These are phyloP conservation scores for Oryza australiensis DNA, from an alignment of 176 grass and related monocot genomes.

Conservation along the genomic window DNA sequence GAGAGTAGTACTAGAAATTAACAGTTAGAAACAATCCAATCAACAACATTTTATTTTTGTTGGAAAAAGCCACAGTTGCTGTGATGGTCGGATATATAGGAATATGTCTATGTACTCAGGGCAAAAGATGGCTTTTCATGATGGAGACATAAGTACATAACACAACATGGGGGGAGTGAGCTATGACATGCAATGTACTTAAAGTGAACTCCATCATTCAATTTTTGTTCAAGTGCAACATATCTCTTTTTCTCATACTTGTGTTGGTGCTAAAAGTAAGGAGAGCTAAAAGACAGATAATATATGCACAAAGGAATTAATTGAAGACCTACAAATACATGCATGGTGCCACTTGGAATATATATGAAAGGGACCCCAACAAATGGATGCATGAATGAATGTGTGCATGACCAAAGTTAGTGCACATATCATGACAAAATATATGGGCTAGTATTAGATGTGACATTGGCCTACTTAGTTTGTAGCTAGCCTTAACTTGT, in stretches of 20 bases:
- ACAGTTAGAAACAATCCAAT: background rate
- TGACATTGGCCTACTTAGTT: constrained; percentile 38
- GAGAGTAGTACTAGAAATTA: background rate
- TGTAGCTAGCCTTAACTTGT: constrained; percentile 13
- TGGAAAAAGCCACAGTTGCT: background rate
- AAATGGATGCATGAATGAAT: background rate
- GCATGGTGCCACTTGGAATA: constrained; percentile 29
- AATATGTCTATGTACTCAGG: background rate
- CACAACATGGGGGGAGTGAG: background rate
- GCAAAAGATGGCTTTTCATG: constrained; percentile 13
- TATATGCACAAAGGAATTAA: background rate
- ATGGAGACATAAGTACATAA: constrained; percentile 35
- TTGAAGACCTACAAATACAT: constrained; percentile 9
- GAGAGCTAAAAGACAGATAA: constrained; percentile 1
- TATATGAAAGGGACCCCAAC: constrained; percentile 23
- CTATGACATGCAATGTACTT: background rate
- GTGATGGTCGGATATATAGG: background rate
- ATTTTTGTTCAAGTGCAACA: background rate
- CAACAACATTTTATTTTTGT: background rate
- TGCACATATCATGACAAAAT: constrained; percentile 6
- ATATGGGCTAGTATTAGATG: constrained; percentile 51
- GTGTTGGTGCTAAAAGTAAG: constrained; percentile 32
- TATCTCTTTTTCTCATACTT: constrained; percentile 24
- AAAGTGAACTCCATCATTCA: background rate
- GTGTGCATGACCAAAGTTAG: constrained; percentile 24